Evolutionary conservation across 441 rosid species (phyloP).

Genomic region (Adansonia grandidieri): DNA sequence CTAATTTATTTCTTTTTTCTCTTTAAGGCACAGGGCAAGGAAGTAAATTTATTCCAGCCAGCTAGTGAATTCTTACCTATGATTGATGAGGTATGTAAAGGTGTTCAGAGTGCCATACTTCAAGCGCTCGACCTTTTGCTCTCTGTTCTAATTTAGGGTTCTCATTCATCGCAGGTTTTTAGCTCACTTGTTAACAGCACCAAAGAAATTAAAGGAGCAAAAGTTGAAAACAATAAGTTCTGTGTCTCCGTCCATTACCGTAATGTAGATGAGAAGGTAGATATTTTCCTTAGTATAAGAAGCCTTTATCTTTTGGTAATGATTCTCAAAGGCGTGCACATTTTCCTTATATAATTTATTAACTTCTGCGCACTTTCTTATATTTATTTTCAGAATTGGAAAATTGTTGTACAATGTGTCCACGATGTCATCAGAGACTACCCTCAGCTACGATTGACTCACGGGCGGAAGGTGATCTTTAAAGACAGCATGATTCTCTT

Average conservation of each 20-base stretch:
- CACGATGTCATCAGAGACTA: slow-evolving; percentile 57
- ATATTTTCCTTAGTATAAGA: slow-evolving; percentile 17
- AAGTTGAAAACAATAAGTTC: slow-evolving; percentile 88
- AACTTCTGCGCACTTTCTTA: background rate
- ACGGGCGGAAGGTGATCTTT: slow-evolving; percentile 84
- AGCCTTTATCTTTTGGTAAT: background rate
- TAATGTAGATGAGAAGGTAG: slow-evolving; percentile 80
- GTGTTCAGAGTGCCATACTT: background rate
- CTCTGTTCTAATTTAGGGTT: slow-evolving; percentile 15
- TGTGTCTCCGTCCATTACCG: slow-evolving; percentile 95
- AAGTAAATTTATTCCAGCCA: slow-evolving; percentile 87
- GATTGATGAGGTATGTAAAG: slow-evolving; percentile 67
- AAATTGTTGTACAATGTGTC: slow-evolving; percentile 62
- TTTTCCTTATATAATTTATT: slow-evolving; percentile 13
- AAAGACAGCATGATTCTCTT: background rate
- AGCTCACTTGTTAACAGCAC: slow-evolving; percentile 65
- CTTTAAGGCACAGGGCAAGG: slow-evolving; percentile 55
- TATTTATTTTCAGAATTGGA: slow-evolving; percentile 64
- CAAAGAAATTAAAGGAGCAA: slow-evolving; percentile 69
- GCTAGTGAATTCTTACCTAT: slow-evolving; percentile 87
- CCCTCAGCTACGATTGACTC: slow-evolving; percentile 74
- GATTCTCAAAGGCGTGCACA: background rate
- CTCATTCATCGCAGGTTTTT: slow-evolving; percentile 55
- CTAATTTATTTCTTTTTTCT: slow-evolving; percentile 23
- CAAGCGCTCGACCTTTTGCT: background rate